Evolutionary conservation across 192 early-diverging fungal genomes (phyloP), one percentile per base, ranked within the genome.

Genomic region (Ambispora gerdemannii): DNA sequence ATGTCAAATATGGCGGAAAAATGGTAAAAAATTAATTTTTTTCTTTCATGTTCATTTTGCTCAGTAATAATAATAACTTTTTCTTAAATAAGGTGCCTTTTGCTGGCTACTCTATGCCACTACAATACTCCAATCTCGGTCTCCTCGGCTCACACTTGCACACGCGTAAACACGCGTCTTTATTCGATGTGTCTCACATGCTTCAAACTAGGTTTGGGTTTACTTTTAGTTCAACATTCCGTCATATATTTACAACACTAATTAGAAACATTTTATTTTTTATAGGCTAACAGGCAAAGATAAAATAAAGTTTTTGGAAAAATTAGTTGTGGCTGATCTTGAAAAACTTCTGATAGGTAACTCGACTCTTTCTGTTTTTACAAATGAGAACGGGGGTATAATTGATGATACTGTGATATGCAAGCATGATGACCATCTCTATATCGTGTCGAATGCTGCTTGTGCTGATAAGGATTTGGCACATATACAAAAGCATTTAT

Each of bases 141-240:
- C 89, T 93, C 7, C 81, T 97, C 31, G 90, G 90, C 38, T 93
- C 92, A n/a, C 97, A 97, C 77, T 77, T 87, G 47, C 90, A 91
- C 78, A 96, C 95, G 24, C 85, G 97, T 71, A 78, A 88, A 74
- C 88, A 94, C 53, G 92, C 94, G 1, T 95, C 93, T 4, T 82
- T 98, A 51, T 98, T 98, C 78, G 97, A 98, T 80, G 97, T 98
- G 35, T 94, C 93, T 27, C 97, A 98, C 78, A 98, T 98, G 97
- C 83, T 97, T 67, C 95, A 97, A 79, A 93, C 93, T 31, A 83
- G 89, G 85, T 92, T 15, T 17, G n/a, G n/a, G n/a, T n/a, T n/a
- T n/a, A n/a, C n/a, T n/a, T n/a, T n/a, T n/a, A n/a, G n/a, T n/a
- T n/a, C n/a, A n/a, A n/a, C n/a, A n/a, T n/a, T n/a, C n/a, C n/a